Evolutionary conservation across 2,329 filamentous ascomycete genomes (phyloP), one percentile per base, ranked within the genome.

Genomic region (Coniella vitis): DNA sequence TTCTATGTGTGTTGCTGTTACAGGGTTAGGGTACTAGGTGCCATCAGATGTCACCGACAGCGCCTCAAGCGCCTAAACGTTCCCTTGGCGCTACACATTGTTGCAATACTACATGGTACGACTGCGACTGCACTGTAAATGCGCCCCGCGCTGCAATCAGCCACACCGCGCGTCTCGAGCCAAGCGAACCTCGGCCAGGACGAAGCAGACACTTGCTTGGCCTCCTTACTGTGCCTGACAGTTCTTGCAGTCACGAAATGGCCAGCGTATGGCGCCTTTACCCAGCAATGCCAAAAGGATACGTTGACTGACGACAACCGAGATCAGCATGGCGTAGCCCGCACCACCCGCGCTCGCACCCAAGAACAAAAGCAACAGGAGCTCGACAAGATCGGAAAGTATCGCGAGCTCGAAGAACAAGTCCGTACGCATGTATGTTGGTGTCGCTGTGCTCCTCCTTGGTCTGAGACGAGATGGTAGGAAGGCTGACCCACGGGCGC

Each of bases 311-410:
- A 54, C 51, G 35, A 36, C 37, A 54, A 51, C 40, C 25, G 45
- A 16, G 19, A 36, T 34, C 69, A 95, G 89, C 90, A 96, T 77
- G 89, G 88, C 63, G 78, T 94, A 65, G 79, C 87, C 61, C 86
- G 90, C 62, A 75, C 79, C 53, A 74, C 76, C 54, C 72, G 75
- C 58, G 71, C 69, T 60, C 76, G 78, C 57, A 86, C 85, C 58
- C 82, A 86, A 59, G 81, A 87, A 62, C 80, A 86, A 62, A 78
- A 79, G 50, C 74, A 81, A 56, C 79, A 83, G 64, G 88, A 94
- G 65, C 74, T 81, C 48, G 78, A 81, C 57, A 86, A 86, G 65
- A 95, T 96, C 60, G 70, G 75, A 49, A 78, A 82, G 55, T 95
- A 95, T 67, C 83, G 80, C 56, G 69, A 76, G 10, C 72, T 95